Percentiles rank a stretch among this genome's conserved stretches.
Conservation (phyloP, 1,284 basidiomycete genomes). For the Meira miltonrushii region DNA sequence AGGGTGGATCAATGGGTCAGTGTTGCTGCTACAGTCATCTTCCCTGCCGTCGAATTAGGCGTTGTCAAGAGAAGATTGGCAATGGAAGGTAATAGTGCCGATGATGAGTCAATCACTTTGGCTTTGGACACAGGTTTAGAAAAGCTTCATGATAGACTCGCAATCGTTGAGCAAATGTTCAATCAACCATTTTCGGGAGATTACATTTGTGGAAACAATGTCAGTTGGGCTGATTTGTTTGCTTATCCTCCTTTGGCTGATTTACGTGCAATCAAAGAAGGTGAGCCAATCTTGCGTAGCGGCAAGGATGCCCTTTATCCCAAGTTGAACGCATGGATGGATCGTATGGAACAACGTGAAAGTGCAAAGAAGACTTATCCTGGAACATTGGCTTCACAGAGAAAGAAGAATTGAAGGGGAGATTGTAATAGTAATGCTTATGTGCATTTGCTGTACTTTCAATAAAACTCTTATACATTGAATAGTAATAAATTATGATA, state of each 20-base stretch:
- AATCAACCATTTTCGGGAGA: neutral
- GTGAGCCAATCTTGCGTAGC: neutral
- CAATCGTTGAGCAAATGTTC: conserved; percentile 9
- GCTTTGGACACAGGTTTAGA: conserved; percentile 12
- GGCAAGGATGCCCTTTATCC: neutral
- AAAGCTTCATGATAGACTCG: neutral
- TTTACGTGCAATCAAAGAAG: conserved; percentile 5
- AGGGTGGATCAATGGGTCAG: conserved; percentile 14
- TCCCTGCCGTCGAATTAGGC: conserved; percentile 5
- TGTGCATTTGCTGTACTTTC: neutral
- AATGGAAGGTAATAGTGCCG: conserved; percentile 15
- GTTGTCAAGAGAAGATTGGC: conserved; percentile 12
- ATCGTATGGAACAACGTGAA: conserved; percentile 1
- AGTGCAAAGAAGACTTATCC: neutral
- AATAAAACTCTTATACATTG: too few species aligned
- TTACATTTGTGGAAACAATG: conserved; percentile 2
- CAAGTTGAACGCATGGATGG: neutral
- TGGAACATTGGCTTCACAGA: conserved; percentile 7
- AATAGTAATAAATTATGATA: too few species aligned
- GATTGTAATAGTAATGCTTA: neutral
- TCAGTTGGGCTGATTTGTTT: conserved; percentile 16
- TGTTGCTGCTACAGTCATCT: conserved; percentile 11
- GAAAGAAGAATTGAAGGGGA: neutral
- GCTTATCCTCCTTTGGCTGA: conserved; percentile 15
- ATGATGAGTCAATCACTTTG: conserved; percentile 10